Evolutionary conservation across 2,329 filamentous ascomycete genomes (phyloP).

Genomic region (Coniochaeta sp.): DNA sequence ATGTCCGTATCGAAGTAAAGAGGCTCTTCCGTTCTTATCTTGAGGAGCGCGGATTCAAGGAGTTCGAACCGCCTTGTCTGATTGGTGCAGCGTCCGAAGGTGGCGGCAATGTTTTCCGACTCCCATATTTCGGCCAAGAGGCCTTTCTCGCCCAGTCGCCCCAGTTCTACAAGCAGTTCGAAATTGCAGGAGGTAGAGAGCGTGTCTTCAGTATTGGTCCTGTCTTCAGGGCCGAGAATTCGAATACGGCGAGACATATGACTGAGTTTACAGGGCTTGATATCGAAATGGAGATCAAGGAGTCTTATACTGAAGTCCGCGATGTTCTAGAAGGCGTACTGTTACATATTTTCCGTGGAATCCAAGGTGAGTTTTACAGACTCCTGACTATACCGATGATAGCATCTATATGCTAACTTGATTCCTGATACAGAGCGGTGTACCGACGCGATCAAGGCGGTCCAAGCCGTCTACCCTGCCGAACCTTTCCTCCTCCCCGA

Average conservation of each 20-base stretch:
- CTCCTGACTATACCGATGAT: neutral
- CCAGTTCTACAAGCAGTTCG: slow-evolving; percentile 82
- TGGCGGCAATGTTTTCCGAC: slow-evolving; percentile 81
- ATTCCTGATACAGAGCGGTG: slow-evolving; percentile 36
- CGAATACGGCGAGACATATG: slow-evolving; percentile 77
- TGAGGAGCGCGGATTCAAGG: slow-evolving; percentile 63
- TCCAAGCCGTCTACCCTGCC: slow-evolving; percentile 63
- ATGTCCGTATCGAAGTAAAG: slow-evolving; percentile 35
- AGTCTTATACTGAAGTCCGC: slow-evolving; percentile 69
- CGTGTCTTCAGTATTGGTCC: slow-evolving; percentile 72
- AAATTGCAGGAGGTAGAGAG: slow-evolving; percentile 72
- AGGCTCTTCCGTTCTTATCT: slow-evolving; percentile 52
- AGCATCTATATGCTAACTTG: neutral
- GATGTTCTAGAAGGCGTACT: slow-evolving; percentile 66
- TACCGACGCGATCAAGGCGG: slow-evolving; percentile 58
- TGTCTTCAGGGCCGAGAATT: slow-evolving; percentile 81
- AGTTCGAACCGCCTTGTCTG: slow-evolving; percentile 84
- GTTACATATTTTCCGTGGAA: slow-evolving; percentile 71
- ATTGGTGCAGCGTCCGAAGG: slow-evolving; percentile 89
- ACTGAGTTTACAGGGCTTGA: slow-evolving; percentile 86
- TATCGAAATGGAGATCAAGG: slow-evolving; percentile 82
- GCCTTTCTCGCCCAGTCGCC: slow-evolving; percentile 76
- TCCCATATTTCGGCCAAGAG: slow-evolving; percentile 81
- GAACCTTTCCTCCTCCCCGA: slow-evolving; percentile 68
- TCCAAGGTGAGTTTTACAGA: slow-evolving; percentile 31